Evolutionary conservation across 2,329 filamentous ascomycete species (phyloP).

Genomic region (Emmonsiellopsis sp.): DNA sequence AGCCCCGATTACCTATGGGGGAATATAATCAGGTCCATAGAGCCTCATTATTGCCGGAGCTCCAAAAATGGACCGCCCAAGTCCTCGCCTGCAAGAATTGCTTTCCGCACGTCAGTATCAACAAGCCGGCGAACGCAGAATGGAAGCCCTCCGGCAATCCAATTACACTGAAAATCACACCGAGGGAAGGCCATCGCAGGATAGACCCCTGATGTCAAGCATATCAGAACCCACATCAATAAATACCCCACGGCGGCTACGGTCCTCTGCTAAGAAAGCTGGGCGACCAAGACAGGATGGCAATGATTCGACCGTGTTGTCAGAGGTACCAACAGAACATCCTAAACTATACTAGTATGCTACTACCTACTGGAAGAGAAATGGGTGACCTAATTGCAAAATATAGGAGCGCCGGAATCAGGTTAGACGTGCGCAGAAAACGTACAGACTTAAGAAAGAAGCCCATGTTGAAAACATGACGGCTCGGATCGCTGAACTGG

Average conservation of each 20-base stretch:
- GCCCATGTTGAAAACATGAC: constrained; percentile 65
- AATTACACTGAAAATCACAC: neutral
- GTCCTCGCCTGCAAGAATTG: no score
- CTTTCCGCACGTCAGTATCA: no score
- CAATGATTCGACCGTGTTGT: neutral
- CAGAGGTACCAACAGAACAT: neutral
- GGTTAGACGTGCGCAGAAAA: constrained; percentile 73
- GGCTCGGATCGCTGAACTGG: constrained; percentile 57
- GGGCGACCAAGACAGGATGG: neutral
- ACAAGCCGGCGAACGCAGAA: no score
- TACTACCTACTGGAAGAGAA: neutral
- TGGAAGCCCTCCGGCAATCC: neutral
- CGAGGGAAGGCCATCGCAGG: neutral
- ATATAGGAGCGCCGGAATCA: constrained; percentile 67
- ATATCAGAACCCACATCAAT: neutral
- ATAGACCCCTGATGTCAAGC: neutral
- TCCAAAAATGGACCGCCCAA: no score
- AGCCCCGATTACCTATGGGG: no score
- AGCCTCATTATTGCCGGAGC: no score
- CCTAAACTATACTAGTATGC: neutral
- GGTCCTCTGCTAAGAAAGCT: neutral
- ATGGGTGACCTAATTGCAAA: neutral
- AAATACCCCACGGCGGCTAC: neutral
- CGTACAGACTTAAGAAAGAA: constrained; percentile 76
- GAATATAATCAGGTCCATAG: no score